These are phyloP conservation scores for Pseudogymnoascus sp. DNA, from an alignment of 2,329 filamentous ascomycete species.

Conservation along the genomic window DNA sequence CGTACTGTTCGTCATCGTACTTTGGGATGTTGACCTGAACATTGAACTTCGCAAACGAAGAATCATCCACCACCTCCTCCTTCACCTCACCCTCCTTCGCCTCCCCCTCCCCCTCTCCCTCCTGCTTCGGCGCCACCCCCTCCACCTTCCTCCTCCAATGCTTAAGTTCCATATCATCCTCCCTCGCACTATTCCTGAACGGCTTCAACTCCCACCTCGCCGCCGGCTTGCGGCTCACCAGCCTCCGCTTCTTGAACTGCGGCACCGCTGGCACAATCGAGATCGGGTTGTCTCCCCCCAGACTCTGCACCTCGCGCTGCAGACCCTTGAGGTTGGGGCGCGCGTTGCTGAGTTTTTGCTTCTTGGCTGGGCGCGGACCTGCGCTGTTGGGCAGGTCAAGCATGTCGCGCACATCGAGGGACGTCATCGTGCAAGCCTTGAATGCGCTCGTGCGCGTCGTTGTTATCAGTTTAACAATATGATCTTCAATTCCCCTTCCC, in stretches of 20 bases:
- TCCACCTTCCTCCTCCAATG: constrained; percentile 71
- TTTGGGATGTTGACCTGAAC: constrained; percentile 68
- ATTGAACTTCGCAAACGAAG: constrained; percentile 78
- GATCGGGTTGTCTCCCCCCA: constrained; percentile 59
- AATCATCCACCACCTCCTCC: constrained; percentile 43
- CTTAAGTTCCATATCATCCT: constrained; percentile 60
- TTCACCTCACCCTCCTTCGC: constrained; percentile 32
- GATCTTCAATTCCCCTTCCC: not conserved
- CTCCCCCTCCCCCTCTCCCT: constrained; percentile 32
- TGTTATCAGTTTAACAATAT: not conserved
- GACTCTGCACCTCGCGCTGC: constrained; percentile 56
- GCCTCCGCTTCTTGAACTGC: constrained; percentile 51
- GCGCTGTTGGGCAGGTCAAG: constrained; percentile 66
- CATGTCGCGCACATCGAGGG: constrained; percentile 79
- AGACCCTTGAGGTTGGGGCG: constrained; percentile 54
- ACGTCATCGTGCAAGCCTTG: constrained; percentile 47
- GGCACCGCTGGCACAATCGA: constrained; percentile 55
- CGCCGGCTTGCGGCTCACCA: constrained; percentile 47
- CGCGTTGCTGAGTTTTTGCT: constrained; percentile 59
- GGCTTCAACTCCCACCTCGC: constrained; percentile 57
- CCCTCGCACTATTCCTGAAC: constrained; percentile 72
- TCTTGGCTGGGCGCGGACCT: constrained; percentile 57
- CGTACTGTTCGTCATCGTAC: constrained; percentile 85
- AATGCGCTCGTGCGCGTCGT: not conserved
- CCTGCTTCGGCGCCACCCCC: constrained; percentile 30